phyloP scores from a whole-genome alignment of 1,139 yeast species.

The Hyphopichia wangnamkhiaoensis region DNA sequence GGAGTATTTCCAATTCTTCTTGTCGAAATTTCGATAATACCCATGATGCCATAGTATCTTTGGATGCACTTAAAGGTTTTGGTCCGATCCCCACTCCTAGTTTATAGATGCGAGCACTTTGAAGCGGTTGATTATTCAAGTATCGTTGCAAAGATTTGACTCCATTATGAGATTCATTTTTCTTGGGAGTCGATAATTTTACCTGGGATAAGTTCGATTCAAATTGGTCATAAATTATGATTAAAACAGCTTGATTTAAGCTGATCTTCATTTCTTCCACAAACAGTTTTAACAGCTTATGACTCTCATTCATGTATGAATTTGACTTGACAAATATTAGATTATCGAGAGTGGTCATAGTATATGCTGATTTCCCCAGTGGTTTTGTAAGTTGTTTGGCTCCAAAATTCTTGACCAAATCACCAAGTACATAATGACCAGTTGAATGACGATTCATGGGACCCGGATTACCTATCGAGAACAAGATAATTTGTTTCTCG shows the following conservation, averaged over 20 bases:
- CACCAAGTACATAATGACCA: constrained; percentile 39
- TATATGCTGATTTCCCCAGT: constrained; percentile 22
- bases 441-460: constrained; percentile 39
- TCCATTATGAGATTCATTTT: constrained; percentile 46
- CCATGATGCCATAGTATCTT: constrained; percentile 42
- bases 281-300: constrained; percentile 28
- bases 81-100: constrained; percentile 50
- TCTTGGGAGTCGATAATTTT: constrained; percentile 28
- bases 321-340: constrained; percentile 38
- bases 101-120: constrained; percentile 21
- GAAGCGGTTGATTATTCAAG: constrained; percentile 7
- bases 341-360: constrained; percentile 21
- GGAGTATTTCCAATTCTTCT: constrained; percentile 19
- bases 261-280: constrained; percentile 20
- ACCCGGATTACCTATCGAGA: constrained; percentile 49
- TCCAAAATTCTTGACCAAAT: constrained; percentile 25
- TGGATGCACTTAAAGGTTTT: constrained; percentile 36
- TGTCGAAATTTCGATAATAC: constrained; percentile 32
- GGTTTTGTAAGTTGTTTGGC: constrained; percentile 23
- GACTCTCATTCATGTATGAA: constrained; percentile 44
- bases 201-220: constrained; percentile 33
- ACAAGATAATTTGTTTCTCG: constrained; percentile 20
- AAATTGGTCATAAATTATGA: constrained; percentile 44
- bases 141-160: constrained; percentile 25
- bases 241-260: constrained; percentile 15